phyloP scores from a whole-genome alignment of 805 yeast genomes.

The Candida broadrunensis region DNA sequence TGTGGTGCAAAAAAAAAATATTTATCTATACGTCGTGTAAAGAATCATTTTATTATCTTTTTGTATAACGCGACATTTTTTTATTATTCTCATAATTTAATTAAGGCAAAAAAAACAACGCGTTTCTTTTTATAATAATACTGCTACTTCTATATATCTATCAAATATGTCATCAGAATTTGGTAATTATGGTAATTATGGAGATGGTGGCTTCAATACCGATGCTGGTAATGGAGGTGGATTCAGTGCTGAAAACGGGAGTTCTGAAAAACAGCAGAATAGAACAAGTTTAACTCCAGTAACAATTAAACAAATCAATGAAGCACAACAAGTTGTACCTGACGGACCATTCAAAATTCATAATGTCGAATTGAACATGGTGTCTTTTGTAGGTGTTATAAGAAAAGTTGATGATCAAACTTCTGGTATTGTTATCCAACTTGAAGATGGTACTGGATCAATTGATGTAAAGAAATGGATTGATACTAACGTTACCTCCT shows the following conservation, averaged over 20 bases:
- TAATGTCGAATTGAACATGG: constrained; percentile 59
- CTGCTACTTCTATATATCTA: no score
- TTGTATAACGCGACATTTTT: no score
- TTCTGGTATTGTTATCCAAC: constrained; percentile 50
- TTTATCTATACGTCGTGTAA: no score
- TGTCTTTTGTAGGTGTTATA: constrained; percentile 67
- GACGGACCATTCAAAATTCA: constrained; percentile 65
- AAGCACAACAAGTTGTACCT: constrained; percentile 56
- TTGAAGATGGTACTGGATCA: constrained; percentile 77
- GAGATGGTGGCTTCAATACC: constrained; percentile 22
- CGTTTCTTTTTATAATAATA: no score
- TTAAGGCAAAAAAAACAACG: no score
- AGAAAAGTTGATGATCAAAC: constrained; percentile 61
- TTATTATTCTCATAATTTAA: no score
- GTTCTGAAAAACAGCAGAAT: constrained; percentile 21
- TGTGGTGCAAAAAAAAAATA: no score
- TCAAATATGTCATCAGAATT: constrained; percentile 8
- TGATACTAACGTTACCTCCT: constrained; percentile 27
- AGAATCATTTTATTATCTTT: no score
- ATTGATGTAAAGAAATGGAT: constrained; percentile 66
- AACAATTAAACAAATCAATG: constrained; percentile 69
- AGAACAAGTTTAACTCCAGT: constrained; percentile 51
- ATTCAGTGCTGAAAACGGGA: constrained; percentile 14
- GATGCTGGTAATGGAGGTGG: constrained; percentile 19
- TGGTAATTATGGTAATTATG: constrained; percentile 12